These are phyloP conservation scores for Polytolypa hystricis DNA, from an alignment of 2,329 filamentous ascomycete genomes.

Conservation along the genomic window DNA sequence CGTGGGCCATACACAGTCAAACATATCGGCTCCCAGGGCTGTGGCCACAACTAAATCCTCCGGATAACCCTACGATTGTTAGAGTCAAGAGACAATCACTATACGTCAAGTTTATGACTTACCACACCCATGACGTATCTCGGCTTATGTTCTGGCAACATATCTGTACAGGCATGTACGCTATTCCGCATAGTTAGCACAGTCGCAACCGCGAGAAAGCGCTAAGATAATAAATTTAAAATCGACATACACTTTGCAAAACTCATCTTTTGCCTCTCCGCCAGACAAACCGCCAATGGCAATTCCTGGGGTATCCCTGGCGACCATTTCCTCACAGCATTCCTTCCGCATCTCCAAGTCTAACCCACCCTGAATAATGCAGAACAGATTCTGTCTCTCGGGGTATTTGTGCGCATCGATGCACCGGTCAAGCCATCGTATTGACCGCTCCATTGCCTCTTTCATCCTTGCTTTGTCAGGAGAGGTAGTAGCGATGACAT, in stretches of 20 bases:
- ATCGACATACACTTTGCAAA: conserved; percentile 59
- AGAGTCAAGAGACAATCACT: conserved; percentile 11
- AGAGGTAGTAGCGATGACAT: conserved; percentile 92
- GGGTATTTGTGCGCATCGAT: conserved; percentile 81
- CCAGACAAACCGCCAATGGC: conserved; percentile 92
- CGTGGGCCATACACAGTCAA: conserved; percentile 98
- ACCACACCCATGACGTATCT: conserved; percentile 97
- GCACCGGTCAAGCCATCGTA: conserved; percentile 93
- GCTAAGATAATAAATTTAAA: background rate
- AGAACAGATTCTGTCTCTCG: conserved; percentile 82
- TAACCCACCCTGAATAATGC: conserved; percentile 93
- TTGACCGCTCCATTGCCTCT: conserved; percentile 87
- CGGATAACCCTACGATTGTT: conserved; percentile 58
- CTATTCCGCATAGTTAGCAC: conserved; percentile 22
- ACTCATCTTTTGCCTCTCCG: conserved; percentile 87
- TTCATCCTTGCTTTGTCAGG: conserved; percentile 79
- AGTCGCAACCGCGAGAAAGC: conserved; percentile 7
- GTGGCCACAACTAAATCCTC: conserved; percentile 91
- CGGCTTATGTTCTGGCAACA: conserved; percentile 86
- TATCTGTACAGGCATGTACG: conserved; percentile 69
- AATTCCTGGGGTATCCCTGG: conserved; percentile 84
- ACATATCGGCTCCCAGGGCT: conserved; percentile 95
- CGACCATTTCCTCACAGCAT: conserved; percentile 80
- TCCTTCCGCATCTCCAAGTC: conserved; percentile 75
- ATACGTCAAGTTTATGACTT: conserved; percentile 16